Evolutionary conservation across 164 flowering plant species (phyloP).

Genomic region (Platanus orientalis): DNA sequence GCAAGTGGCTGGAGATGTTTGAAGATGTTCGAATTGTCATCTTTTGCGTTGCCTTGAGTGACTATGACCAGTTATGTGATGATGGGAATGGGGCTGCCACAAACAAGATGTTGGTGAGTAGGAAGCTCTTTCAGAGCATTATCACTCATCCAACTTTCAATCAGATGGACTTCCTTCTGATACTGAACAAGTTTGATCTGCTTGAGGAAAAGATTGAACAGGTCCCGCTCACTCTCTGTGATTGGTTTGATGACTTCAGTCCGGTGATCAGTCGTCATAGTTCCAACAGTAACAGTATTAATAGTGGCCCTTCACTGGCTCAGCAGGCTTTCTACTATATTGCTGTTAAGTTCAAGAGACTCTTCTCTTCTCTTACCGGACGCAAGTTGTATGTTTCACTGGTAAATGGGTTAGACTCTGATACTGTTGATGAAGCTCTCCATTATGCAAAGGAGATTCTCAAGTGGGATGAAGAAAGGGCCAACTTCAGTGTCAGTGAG

Average conservation of each 20-base stretch:
- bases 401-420: constrained; percentile 62
- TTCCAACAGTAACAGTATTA: constrained; percentile 29
- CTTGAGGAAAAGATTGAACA: constrained; percentile 71
- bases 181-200: constrained; percentile 76
- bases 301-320: constrained; percentile 48
- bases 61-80: constrained; percentile 56
- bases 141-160: constrained; percentile 76
- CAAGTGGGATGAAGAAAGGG: constrained; percentile 87
- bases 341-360: constrained; percentile 87
- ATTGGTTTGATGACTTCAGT: constrained; percentile 85
- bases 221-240: constrained; percentile 59
- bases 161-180: constrained; percentile 68
- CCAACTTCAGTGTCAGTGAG: constrained; percentile 51
- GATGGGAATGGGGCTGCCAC: constrained; percentile 43
- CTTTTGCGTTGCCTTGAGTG: constrained; percentile 75
- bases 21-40: constrained; percentile 84
- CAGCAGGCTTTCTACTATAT: constrained; percentile 73
- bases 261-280: constrained; percentile 59
- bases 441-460: constrained; percentile 77
- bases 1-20: constrained; percentile 98
- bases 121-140: constrained; percentile 72
- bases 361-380: constrained; percentile 64
- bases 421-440: constrained; percentile 64
- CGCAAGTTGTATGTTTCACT: constrained; percentile 64
- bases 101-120: constrained; percentile 76